Evolutionary conservation across 768 basidiomycete species (phyloP).

Genomic region (Cystobasidium ongulense): DNA sequence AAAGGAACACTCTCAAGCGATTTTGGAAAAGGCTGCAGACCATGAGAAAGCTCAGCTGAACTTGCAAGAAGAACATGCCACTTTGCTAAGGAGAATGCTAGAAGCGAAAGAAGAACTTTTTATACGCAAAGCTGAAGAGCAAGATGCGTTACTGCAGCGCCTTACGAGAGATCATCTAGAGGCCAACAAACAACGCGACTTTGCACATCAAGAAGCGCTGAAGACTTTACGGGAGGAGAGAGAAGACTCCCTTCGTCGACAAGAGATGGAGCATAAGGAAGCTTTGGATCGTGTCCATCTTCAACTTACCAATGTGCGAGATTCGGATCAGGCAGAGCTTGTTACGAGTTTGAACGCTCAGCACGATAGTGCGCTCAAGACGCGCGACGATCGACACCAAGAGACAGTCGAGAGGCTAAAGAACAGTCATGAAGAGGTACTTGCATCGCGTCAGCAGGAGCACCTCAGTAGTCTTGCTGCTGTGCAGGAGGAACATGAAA

Average conservation of each 20-base stretch:
- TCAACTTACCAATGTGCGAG: not conserved
- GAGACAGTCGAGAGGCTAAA: conserved; percentile 54
- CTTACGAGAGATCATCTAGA: conserved; percentile 56
- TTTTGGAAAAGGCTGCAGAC: conserved; percentile 45
- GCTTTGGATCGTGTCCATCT: conserved; percentile 39
- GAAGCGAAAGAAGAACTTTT: conserved; percentile 30
- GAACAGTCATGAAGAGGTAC: conserved; percentile 52
- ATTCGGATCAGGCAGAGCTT: not conserved
- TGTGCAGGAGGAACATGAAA: conserved; percentile 28
- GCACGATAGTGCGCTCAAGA: not conserved
- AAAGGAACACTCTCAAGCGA: conserved; percentile 4
- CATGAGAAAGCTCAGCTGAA: conserved; percentile 56
- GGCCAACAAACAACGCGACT: not conserved
- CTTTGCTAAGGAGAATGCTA: conserved; percentile 56
- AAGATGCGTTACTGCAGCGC: conserved; percentile 55
- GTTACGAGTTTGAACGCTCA: not conserved
- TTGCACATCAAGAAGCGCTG: conserved; percentile 32
- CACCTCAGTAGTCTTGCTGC: not conserved
- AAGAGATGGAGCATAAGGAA: conserved; percentile 59
- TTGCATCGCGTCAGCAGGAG: conserved; percentile 5
- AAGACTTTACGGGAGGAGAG: conserved; percentile 54
- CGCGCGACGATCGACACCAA: not conserved
- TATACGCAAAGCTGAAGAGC: conserved; percentile 58
- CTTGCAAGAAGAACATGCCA: conserved; percentile 64
- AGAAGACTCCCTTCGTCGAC: conserved; percentile 56